phyloP scores from a whole-genome alignment of 2,329 filamentous ascomycete species.

The Fusarium pseudoanthophilum region DNA sequence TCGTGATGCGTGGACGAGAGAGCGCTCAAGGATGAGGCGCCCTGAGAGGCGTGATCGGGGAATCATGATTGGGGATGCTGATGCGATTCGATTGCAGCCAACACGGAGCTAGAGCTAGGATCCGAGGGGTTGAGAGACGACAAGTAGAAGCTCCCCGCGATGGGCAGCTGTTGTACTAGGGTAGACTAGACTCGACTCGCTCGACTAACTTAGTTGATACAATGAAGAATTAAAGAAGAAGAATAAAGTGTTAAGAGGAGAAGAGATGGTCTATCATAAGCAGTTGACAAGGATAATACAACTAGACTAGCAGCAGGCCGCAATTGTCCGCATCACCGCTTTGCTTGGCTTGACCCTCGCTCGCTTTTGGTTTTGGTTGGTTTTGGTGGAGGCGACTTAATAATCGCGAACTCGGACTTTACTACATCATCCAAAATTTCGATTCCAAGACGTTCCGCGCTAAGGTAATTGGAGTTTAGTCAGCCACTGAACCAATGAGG shows the following conservation, averaged over 20 bases:
- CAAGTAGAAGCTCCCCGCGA: conserved; percentile 42
- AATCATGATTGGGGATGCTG: conserved; percentile 49
- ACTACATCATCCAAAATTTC: conserved; percentile 48
- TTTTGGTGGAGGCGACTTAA: conserved; percentile 47
- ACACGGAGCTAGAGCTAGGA: conserved; percentile 31
- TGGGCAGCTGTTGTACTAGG: conserved; percentile 28
- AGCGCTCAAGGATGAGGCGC: conserved; percentile 52
- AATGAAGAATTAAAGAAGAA: conserved; percentile 30
- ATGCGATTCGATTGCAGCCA: conserved; percentile 15
- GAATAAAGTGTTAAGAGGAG: conserved; percentile 12
- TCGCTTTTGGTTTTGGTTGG: conserved; percentile 4
- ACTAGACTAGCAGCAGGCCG: conserved; percentile 24
- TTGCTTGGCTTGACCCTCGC: background rate
- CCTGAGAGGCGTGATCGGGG: conserved; percentile 55
- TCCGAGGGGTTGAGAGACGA: conserved; percentile 10
- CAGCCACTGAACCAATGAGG: conserved; percentile 8
- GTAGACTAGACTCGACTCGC: background rate
- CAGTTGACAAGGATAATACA: conserved; percentile 14
- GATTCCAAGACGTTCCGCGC: conserved; percentile 33
- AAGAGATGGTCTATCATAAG: conserved; percentile 17
- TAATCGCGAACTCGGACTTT: conserved; percentile 47
- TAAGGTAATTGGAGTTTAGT: conserved; percentile 7
- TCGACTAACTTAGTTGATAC: background rate
- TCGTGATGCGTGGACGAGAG: conserved; percentile 44
- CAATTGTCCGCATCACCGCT: conserved; percentile 49